phyloP scores from a whole-genome alignment of 106 monocot species.

The Dioscorea dumetorum region DNA sequence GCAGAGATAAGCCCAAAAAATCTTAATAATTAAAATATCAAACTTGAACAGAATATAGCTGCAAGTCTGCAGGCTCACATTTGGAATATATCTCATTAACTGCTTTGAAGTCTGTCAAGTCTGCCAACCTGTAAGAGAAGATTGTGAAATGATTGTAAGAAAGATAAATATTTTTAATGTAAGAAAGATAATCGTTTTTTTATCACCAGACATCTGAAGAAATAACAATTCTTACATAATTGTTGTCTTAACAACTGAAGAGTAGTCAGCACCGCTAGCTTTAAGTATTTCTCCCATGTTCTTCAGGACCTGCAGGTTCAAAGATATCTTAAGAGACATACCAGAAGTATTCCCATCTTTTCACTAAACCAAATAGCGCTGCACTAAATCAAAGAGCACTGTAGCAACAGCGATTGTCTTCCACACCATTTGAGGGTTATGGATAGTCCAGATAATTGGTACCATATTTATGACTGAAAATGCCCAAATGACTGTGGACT shows the following conservation, averaged over 20 bases:
- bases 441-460: too few species aligned
- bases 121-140: constrained; percentile 46
- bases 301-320: constrained; percentile 58
- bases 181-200: neutral
- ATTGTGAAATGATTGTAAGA: neutral
- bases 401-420: too few species aligned
- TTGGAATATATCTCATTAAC: constrained; percentile 74
- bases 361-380: too few species aligned
- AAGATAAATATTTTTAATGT: neutral
- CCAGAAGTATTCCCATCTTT: too few species aligned
- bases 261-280: constrained; percentile 74
- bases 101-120: constrained; percentile 68
- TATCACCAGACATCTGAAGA: neutral
- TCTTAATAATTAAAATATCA: too few species aligned
- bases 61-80: constrained; percentile 29
- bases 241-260: constrained; percentile 94
- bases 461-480: too few species aligned
- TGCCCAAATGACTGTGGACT: too few species aligned
- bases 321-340: neutral
- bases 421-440: too few species aligned
- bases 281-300: constrained; percentile 95
- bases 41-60: too few species aligned
- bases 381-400: too few species aligned
- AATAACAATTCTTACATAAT: constrained; percentile 48
- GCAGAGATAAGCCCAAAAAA: too few species aligned